Base-by-base conservation (phyloP, 163 green algal genomes). In the Scenedesmus sp. region DNA sequence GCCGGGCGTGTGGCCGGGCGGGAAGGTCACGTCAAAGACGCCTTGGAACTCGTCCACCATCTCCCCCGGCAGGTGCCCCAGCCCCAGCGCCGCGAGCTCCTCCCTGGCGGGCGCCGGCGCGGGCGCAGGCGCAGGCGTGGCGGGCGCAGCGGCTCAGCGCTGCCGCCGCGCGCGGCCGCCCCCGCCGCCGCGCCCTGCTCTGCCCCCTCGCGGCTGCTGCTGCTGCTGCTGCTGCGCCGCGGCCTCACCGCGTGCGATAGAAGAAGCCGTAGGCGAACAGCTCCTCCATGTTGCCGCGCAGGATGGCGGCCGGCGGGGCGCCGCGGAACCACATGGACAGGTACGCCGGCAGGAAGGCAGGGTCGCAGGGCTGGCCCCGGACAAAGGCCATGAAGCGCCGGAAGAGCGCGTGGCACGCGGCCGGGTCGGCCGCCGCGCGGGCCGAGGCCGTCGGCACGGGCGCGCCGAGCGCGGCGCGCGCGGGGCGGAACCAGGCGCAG, bases 181-280 rank as follows among this genome's bases (percentile, higher is more conserved):
- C n/a, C n/a, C n/a, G n/a, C n/a, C n/a, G n/a, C n/a, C n/a, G n/a
- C n/a, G n/a, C n/a, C n/a, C n/a, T n/a, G n/a, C n/a, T n/a, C n/a
- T n/a, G n/a, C n/a, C n/a, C n/a, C n/a, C n/a, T n/a, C n/a, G n/a
- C n/a, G n/a, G 50, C 5, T 15, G 18, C 17, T 28, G 51, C 51
- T 60, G 51, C 51, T 17, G 53, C 10, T 28, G 53, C n/a, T 62
- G 53, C 26, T 0, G 14, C 26, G 53, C 53, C 17, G 62, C 18
- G 2, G 14, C 17, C 34, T 28, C 44, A 80, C 72, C 72, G 60
- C 15, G 66, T 56, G 18, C 48, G 50, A 60, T 84, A 84, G 34
- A 28, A 84, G 63, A 84, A 84, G 63, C 70, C 70, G 42, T 78
- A 78, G n/a, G 53, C 34, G 13, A 70, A 50, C 18, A 78, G 56